Evolutionary conservation across 179 eudicot species (phyloP), one percentile per base, ranked within the genome.

Genomic region (Carnegiea gigantea): DNA sequence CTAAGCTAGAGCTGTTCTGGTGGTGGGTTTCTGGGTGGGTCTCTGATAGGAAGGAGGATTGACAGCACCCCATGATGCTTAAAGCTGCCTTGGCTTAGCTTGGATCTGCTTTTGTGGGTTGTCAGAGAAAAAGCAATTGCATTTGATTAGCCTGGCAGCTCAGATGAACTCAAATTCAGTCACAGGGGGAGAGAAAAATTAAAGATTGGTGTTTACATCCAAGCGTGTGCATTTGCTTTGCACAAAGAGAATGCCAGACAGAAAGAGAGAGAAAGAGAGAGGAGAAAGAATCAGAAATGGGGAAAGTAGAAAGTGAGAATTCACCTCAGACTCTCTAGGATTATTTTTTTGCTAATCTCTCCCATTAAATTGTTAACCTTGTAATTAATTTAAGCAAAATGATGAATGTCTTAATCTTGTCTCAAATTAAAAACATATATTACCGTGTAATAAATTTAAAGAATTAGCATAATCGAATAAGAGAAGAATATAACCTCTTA

Each of bases 11-110:
- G 68, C 68, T 62, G 70, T 60, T 62, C 0, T 78, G 81, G 53
- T 77, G 88, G 40, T 84, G 88, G 60, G 80, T 83, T 84, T 86
- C 88, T 73, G 82, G 86, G 83, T 86, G 81, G 81, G 87, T 82
- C 78, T 83, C 90, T 28, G 86, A 74, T 59, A 71, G 77, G 59
- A 83, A 81, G 10, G 82, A 79, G 40, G 94, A 92, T 60, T 79
- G 86, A 83, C 94, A 91, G 82, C 97, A 92, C 24, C 97, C 97
- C 97, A 92, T 92, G 83, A 57, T 49, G 75, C 17, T 28, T 40
- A 40, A 40, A 40, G 44, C 62, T 70, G 75, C 49, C 18, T 75
- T 33, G 3, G 36, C 18, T 75, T 64, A 24, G 68, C 68, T n/a
- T 15, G 44, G 36, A 68, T 54, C 20, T 70, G 51, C 10, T 17